Base-by-base conservation (phyloP, 2,329 filamentous ascomycete genomes). In the Diaporthe humulicola region DNA sequence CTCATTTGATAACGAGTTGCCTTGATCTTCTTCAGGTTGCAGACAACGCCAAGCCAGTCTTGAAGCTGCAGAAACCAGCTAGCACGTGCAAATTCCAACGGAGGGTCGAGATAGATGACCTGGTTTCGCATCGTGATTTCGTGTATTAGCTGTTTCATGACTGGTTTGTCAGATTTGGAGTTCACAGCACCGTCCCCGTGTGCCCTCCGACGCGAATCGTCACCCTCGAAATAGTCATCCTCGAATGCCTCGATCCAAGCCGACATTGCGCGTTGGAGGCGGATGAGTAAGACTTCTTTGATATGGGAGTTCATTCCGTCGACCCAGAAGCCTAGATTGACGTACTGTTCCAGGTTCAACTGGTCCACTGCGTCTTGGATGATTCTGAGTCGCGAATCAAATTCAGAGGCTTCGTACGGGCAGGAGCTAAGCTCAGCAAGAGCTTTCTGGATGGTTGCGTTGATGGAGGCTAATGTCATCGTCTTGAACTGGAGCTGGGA, bases 41-140 rank as follows among this genome's bases (percentile, higher is more conserved):
- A 98, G 58, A 98, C 93, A 74, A 97, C 90, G 52, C 95, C 96
- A 48, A 99, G 90, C 97, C 97, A 99, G 45, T 95, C 91, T 79
- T 98, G 96, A 54, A 99, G 89, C 79, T 98, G 96, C 25, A 93
- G 89, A 81, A 98, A 94, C 97, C 97, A 99, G 81, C 93, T 96
- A 17, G 96, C 96, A 78, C 96, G 92, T 22, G 97, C 96, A 82
- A 93, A 97, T 82, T 98, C 95, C 70, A 98, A 88, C 7, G 97
- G 97, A 5, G 97, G 97, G 71, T 98, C 97, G 36, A 99, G 90
- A 81, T 98, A 98, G 78, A 99, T 98, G 78, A 98, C 94, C 83
- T 99, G 97, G 80, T 98, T 98, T 42, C 95, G 94, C 95, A 99
- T 99, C 8, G 95, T 97, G 72, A 99, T 93, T 82, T 99, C 97